phyloP scores from a whole-genome alignment of 2,329 filamentous ascomycete species.

The Cordyceps javanica region DNA sequence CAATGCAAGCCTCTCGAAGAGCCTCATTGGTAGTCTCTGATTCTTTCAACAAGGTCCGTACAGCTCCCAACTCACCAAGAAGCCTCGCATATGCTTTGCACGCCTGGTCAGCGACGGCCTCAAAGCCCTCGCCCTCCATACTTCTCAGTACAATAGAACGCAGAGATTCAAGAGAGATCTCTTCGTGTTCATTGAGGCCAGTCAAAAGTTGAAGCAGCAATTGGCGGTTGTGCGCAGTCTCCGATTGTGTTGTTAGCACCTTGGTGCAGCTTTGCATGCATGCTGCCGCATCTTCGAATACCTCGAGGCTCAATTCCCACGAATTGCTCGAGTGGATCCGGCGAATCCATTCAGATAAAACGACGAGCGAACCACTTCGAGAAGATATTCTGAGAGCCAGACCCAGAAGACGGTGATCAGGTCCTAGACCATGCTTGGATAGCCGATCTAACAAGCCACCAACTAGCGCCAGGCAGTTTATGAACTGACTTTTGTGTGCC shows the following conservation, averaged over 20 bases:
- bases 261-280: not conserved
- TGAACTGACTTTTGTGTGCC: not conserved
- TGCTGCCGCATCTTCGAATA: slow-evolving; percentile 1
- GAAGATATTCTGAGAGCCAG: not conserved
- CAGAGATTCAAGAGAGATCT: slow-evolving; percentile 20
- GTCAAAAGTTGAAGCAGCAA: slow-evolving; percentile 24
- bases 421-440: not conserved
- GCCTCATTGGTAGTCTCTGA: slow-evolving; percentile 10
- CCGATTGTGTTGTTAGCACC: not conserved
- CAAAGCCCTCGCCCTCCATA: slow-evolving; percentile 2
- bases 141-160: slow-evolving; percentile 18
- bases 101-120: slow-evolving; percentile 7
- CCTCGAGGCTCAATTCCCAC: not conserved
- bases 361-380: not conserved
- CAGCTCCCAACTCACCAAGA: slow-evolving; percentile 26
- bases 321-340: not conserved
- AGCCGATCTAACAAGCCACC: not conserved
- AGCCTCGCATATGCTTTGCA: slow-evolving; percentile 24
- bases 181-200: slow-evolving; percentile 20
- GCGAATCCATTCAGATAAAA: slow-evolving; percentile 9
- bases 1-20: not conserved
- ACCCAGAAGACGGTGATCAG: slow-evolving; percentile 1
- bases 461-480: slow-evolving; percentile 3
- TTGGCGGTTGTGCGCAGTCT: slow-evolving; percentile 16
- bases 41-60: slow-evolving; percentile 26